Evolutionary conservation across 371 early-diverging fungal genomes (phyloP), one percentile per base, ranked within the genome.

Genomic region (Saksenaea vasiformis): DNA sequence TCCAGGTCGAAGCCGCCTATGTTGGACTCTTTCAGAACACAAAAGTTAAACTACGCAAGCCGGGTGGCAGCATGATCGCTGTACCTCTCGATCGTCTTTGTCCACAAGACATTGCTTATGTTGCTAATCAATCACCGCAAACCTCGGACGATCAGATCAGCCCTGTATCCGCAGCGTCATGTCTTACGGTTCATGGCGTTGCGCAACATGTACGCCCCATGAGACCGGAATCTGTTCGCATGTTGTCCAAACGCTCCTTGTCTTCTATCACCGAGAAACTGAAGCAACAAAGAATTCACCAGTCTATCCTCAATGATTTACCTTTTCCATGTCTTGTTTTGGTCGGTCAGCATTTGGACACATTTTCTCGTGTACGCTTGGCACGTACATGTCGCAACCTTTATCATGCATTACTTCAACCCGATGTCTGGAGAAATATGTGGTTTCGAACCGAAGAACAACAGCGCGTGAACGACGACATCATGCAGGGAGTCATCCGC

Each of bases 41-140:
- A 10, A 79, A 77, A 56, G 74, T 79, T 17, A 79, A 79, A 44
- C 68, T 79, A 8, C 63, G 69, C 41, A 76, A 76, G 56, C 31
- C 66, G 2, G 69, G 73, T 22, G 80, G 80, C 13, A 62, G 61
- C 37, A 59, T 73, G 57, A 71, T 79, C 37, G 80, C 80, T 1
- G 54, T 79, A 11, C 77, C 80, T n/a, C 58, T 79, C 15, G 70
- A 69, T 35, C 56, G 70, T 26, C 59, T 79, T 0, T 76, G 69
- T 57, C 60, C 62, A 54, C 70, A 63, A 13, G 80, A 79, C 62
- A 61, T 71, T 19, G 71, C 67, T 27, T 79, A 74, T 41, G 69
- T 79, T 53, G 56, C 70, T 19, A 62, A 62, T 0, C 65, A 35
- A 58, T 35, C 58, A 38, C 27, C 58, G 24, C 27, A 35, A 3